Conservation (phyloP, 2,329 filamentous ascomycete genomes). For the Microcera coccophila region DNA sequence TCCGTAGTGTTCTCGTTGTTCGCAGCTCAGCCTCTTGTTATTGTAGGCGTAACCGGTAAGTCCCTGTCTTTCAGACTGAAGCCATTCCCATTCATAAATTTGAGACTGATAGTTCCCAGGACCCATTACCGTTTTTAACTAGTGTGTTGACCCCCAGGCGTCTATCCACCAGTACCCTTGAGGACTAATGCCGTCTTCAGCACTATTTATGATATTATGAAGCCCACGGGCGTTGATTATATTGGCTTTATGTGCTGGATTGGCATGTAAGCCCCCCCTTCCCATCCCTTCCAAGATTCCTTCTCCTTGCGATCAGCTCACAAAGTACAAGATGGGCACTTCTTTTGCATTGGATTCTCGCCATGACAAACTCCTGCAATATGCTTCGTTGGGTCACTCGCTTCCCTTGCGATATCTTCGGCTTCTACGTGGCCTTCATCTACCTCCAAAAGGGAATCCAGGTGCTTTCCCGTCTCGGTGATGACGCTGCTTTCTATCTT, state of each 20-base stretch:
- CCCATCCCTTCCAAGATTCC: not conserved
- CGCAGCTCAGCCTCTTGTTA: conserved; percentile 80
- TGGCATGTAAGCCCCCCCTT: conserved; percentile 56
- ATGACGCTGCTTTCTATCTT: conserved; percentile 66
- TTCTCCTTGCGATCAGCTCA: not conserved
- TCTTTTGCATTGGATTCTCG: conserved; percentile 79
- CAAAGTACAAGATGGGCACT: conserved; percentile 64
- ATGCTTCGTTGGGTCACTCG: conserved; percentile 83
- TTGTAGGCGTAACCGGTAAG: conserved; percentile 78
- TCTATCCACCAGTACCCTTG: not conserved
- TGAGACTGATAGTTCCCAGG: conserved; percentile 37
- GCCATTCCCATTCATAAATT: not conserved
- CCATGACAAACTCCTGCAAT: conserved; percentile 82
- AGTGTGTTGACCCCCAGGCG: conserved; percentile 46
- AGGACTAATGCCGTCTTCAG: conserved; percentile 28
- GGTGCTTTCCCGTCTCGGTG: conserved; percentile 72
- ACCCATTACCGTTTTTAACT: conserved; percentile 93
- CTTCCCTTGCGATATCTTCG: conserved; percentile 91
- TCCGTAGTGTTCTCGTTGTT: conserved; percentile 76
- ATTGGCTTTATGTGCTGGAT: conserved; percentile 92
- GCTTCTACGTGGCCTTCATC: conserved; percentile 89
- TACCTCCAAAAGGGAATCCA: conserved; percentile 90
- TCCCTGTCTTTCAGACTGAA: not conserved
- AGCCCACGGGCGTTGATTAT: conserved; percentile 72
- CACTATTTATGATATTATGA: conserved; percentile 86